Base-by-base conservation (phyloP, 441 rosid species). In the Corymbia calophylla region DNA sequence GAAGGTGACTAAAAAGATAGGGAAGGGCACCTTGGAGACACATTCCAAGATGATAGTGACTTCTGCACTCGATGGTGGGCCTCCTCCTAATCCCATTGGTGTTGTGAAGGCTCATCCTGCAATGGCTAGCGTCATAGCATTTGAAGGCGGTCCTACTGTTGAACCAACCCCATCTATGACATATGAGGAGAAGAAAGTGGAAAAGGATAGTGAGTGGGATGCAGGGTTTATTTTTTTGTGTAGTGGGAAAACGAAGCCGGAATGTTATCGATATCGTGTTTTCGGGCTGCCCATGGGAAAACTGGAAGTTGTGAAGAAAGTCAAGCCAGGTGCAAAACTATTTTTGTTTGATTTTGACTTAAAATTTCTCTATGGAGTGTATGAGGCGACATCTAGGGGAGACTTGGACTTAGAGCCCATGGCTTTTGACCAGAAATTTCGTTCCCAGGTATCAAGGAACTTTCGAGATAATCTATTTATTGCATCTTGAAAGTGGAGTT, bases 171-270 rank as follows among this genome's bases (percentile, higher is more conserved):
- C 84, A 39, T 77, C 84, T 23, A 11, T 0, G 5, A 39, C 51
- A 39, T 51, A 44, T 77, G 51, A 77, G 84, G 84, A 44, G 51
- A 47, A 44, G 51, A 44, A 77, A 77, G 51, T 56, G 66, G 56
- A 60, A 70, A 80, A 35, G 18, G 44, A 73, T 81, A 56, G n/a
- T 53, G 93, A 93, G 82, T 49, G 86, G 47, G 86, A 89, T 88
- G 90, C 91, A 49, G 96, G 95, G 47, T 94, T 90, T 90, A 93
- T 95, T 85, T 95, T 95, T 82, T 92, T 94, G 92, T 93, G 96
- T 88, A 94, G 92, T 87, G 93, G 87, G 13, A 93, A 90, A 73
- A 95, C 95, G 3, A 95, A 95, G 91, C 86, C 87, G 0, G 93
- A 92, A 88, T 95, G 94, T 88, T 92, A 55, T 82, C 93, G 39